Conservation (phyloP, 2,329 filamentous ascomycete genomes). For the Ceratocystis ficicola region DNA sequence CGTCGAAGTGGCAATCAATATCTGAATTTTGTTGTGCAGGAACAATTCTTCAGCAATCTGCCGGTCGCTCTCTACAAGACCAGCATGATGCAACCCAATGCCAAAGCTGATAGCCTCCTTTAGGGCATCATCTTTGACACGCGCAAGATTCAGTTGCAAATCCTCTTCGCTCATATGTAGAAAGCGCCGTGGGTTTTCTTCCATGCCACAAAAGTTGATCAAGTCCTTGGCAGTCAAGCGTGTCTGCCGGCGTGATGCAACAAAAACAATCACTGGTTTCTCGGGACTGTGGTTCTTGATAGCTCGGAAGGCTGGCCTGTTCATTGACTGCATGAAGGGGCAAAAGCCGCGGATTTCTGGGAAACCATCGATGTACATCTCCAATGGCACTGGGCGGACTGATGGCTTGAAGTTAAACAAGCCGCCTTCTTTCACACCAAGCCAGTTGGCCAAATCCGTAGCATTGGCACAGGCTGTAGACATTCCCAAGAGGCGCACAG, state of each 20-base stretch:
- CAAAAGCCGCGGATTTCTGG: slow-evolving; percentile 92
- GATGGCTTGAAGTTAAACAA: slow-evolving; percentile 97
- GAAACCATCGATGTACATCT: slow-evolving; percentile 96
- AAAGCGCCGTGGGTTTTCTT: slow-evolving; percentile 90
- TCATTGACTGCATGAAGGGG: slow-evolving; percentile 98
- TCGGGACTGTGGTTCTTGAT: slow-evolving; percentile 94
- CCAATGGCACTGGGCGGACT: slow-evolving; percentile 85
- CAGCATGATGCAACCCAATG: slow-evolving; percentile 93
- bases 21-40: slow-evolving; percentile 94
- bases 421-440: slow-evolving; percentile 78
- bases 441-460: slow-evolving; percentile 85
- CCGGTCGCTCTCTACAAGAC: slow-evolving; percentile 86
- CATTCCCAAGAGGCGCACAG: slow-evolving; percentile 92
- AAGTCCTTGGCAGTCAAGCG: slow-evolving; percentile 89
- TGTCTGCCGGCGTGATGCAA: slow-evolving; percentile 88
- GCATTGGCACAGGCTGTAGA: slow-evolving; percentile 97
- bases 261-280: slow-evolving; percentile 97
- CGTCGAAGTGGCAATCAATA: slow-evolving; percentile 88
- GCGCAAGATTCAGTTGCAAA: slow-evolving; percentile 69
- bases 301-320: slow-evolving; percentile 86
- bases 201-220: slow-evolving; percentile 96
- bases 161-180: slow-evolving; percentile 92
- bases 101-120: slow-evolving; percentile 94
- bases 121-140: slow-evolving; percentile 86
- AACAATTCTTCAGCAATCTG: slow-evolving; percentile 90